A percentile compares a stretch with the other conserved stretches of the same genome.
Conservation (phyloP, 2,329 filamentous ascomycete genomes). For the Stagonosporopsis rhizophila region DNA sequence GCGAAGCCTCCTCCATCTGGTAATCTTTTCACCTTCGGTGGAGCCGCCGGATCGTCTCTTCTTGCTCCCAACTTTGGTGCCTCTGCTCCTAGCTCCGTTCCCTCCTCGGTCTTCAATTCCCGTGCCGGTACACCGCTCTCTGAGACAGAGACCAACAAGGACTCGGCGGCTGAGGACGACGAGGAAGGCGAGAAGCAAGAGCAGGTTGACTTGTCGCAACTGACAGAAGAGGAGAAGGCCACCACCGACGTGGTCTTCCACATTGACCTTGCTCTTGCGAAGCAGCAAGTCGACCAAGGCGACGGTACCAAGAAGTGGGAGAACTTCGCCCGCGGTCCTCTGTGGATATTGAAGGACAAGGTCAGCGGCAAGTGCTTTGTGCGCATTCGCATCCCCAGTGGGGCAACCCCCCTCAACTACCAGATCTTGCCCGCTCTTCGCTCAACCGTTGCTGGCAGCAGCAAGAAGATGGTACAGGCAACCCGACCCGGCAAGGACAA, state of each 20-base stretch:
- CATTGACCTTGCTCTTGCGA: slow-evolving; percentile 36
- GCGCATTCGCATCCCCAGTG: slow-evolving; percentile 43
- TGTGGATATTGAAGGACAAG: slow-evolving; percentile 49
- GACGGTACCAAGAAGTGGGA: slow-evolving; percentile 40
- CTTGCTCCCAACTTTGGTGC: slow-evolving; percentile 28
- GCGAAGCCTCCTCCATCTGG: slow-evolving; percentile 32
- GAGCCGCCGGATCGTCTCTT: slow-evolving; percentile 25
- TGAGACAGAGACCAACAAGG: slow-evolving; percentile 42
- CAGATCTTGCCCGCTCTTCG: slow-evolving; percentile 37
- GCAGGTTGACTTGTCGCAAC: slow-evolving; percentile 40
- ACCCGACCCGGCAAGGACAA: slow-evolving; percentile 35
- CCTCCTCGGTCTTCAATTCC: slow-evolving; percentile 43
- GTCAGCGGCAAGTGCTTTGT: slow-evolving; percentile 41
- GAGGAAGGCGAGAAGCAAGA: slow-evolving; percentile 39
- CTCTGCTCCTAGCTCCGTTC: slow-evolving; percentile 32
- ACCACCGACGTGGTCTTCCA: slow-evolving; percentile 46
- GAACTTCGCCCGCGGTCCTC: slow-evolving; percentile 40
- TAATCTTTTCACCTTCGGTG: slow-evolving; percentile 36
- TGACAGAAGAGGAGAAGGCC: slow-evolving; percentile 43
- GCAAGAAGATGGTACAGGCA: slow-evolving; percentile 41
- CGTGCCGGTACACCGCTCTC: slow-evolving; percentile 48
- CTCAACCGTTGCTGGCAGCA: slow-evolving; percentile 32
- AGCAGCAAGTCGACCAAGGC: slow-evolving; percentile 36
- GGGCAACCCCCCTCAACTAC: slow-evolving; percentile 43
- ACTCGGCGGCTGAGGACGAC: slow-evolving; percentile 36